Percentiles rank a stretch among this genome's conserved stretches.
Conservation (phyloP, 164 flowering plant genomes). For the Dillenia turbinata region DNA sequence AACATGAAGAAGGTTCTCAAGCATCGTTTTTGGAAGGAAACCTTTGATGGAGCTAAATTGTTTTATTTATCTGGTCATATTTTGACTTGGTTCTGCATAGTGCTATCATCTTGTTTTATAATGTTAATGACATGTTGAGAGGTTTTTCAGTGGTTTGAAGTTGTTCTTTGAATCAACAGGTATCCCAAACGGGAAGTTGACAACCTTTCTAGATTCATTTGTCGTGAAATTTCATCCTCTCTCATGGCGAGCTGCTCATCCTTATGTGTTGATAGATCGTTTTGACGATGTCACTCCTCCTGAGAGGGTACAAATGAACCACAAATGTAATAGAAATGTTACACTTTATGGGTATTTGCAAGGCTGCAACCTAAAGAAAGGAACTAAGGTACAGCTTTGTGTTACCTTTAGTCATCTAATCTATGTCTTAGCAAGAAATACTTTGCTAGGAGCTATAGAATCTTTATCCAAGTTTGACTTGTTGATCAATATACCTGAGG, state of each 20-base stretch:
- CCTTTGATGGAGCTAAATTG: conserved; percentile 88
- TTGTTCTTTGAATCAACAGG: conserved; percentile 33
- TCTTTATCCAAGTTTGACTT: no score
- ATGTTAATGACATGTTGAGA: background rate
- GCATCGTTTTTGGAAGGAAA: conserved; percentile 98
- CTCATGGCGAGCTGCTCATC: conserved; percentile 88
- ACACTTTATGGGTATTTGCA: conserved; percentile 89
- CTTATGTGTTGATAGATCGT: conserved; percentile 88
- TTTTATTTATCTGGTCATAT: conserved; percentile 82
- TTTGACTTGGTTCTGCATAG: background rate
- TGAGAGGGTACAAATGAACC: conserved; percentile 51
- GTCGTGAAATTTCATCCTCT: conserved; percentile 87
- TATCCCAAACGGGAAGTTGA: conserved; percentile 84
- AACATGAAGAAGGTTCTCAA: conserved; percentile 91
- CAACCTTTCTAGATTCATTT: conserved; percentile 88
- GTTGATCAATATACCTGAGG: no score
- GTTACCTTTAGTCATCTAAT: background rate
- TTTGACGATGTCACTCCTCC: conserved; percentile 98
- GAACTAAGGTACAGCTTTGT: conserved; percentile 59
- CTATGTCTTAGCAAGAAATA: no score
- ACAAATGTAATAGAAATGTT: conserved; percentile 84
- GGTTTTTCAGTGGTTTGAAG: conserved; percentile 3
- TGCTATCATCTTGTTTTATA: background rate
- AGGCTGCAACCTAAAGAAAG: conserved; percentile 91
- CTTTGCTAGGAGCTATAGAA: no score